Evolutionary conservation across 495 filamentous ascomycete genomes (phyloP), one percentile per base, ranked within the genome.

Genomic region (Aspergillus asperescens): DNA sequence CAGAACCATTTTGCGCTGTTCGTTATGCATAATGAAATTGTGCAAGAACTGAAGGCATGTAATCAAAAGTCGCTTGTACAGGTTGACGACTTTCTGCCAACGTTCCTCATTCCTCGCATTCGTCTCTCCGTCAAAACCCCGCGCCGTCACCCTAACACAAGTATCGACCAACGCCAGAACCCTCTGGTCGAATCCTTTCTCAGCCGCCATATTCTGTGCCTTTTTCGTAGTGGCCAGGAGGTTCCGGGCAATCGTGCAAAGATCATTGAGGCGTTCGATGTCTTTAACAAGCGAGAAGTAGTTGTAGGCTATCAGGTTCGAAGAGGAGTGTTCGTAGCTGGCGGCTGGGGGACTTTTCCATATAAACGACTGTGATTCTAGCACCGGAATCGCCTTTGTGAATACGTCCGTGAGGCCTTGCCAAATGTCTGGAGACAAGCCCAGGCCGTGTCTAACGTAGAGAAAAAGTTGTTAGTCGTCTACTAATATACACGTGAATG

Each of bases 1-100:
- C 23, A 96, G 85, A 3, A 88, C 77, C 75, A 95, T 86, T 71
- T 96, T 95, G 47, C 88, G 86, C 25, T 87, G 79, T 66, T 96
- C 90, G 50, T 96, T 95, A 57, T 89, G 86, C 70, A 89, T 88
- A 23, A 90, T 87, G 68, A 92, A 86, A 60, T 96, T 96, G 62
- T 95, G 90, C 23, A 91, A 80, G 62, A 92, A 89, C 66, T 96
- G 91, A 10, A 96, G 77, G 45, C 86, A 87, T 0, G 88, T 93
- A 19, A 95, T 90, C 23, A 96, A 76, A 3, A 95, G 77, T 62
- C 90, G 91, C 68, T 96, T 96, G 70, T 90, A 77, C 16, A 76
- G 67, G 45, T 87, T 85, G 52, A 89, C 85, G 20, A 94, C 80
- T 60, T 84, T 84, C 59, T 84, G 79, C 83, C 82, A 87, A 41